Evolutionary conservation across 192 early-diverging fungal species (phyloP), one percentile per base, ranked within the genome.

Genomic region (Umbelopsis vinacea): DNA sequence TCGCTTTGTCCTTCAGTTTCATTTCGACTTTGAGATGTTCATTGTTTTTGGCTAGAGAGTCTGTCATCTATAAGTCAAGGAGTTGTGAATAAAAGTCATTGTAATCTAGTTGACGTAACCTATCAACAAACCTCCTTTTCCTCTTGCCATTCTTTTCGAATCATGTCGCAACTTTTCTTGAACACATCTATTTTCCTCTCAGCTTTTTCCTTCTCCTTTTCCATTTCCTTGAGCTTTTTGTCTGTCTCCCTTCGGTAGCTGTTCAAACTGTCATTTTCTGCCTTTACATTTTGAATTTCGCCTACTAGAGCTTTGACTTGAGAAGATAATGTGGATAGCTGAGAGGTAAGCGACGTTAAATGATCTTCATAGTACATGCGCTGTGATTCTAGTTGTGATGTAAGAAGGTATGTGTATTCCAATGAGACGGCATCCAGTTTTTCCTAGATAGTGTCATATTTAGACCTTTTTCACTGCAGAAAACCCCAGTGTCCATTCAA

Each of bases 321-420:
- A 0, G 53, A 40, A 15, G 72, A 68, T 9, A 85, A 67, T n/a
- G 69, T 67, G 21, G 84, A 71, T 19, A 94, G 78, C 60, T 89
- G 87, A 0, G 82, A 66, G 15, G 82, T 80, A 47, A 90, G 54
- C 0, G 78, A 73, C 14, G 83, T 83, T 21, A 93, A 55, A 66
- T 90, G 87, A 7, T 83, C 82, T 73, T 97, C 96, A 76, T 94
- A 96, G 78, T 91, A 95, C 24, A 89, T 74, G 66, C 95, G 85
- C 76, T 97, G 97, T 24, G 93, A 92, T 43, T 94, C 94, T 8
- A 99, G 79, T 74, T 96, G 95, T 19, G 92, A 90, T 0, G 88
- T 89, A 52, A 99, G 82, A 33, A 98, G 82, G 46, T 90, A 80
- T 17, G 91, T 85, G 77, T 96, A 97, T 76, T 99, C 96, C 11